Percentiles rank a stretch among this genome's conserved stretches.
These are phyloP conservation scores for Tylopilus vinaceipallidus DNA, from an alignment of 768 basidiomycete genomes.

Conservation along the genomic window DNA sequence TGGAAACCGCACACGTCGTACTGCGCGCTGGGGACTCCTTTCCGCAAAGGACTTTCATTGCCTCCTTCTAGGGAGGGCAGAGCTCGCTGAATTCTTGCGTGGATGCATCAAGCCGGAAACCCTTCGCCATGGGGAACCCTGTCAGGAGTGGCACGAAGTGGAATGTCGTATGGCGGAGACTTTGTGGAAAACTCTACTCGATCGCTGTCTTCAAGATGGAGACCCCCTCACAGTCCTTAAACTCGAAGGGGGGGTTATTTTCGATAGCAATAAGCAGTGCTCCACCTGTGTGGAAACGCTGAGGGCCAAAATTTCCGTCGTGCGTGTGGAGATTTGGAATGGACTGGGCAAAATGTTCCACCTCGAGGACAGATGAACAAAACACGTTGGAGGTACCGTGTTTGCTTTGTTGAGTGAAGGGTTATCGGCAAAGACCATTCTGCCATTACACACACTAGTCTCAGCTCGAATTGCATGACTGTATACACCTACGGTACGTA, in stretches of 20 bases:
- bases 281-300: not conserved
- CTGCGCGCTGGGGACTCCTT: slow-evolving; percentile 27
- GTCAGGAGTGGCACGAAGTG: too few relatives aligned
- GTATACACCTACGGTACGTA: too few relatives aligned
- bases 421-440: too few relatives aligned
- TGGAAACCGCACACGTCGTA: slow-evolving; percentile 5
- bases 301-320: not conserved
- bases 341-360: slow-evolving; percentile 5
- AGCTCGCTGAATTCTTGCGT: not conserved
- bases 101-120: not conserved
- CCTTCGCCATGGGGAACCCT: not conserved
- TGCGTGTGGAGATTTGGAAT: slow-evolving; percentile 4
- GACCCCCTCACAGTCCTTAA: slow-evolving; percentile 7
- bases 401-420: too few relatives aligned
- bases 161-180: not conserved
- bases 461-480: too few relatives aligned
- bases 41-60: slow-evolving; percentile 15
- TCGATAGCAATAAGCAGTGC: not conserved
- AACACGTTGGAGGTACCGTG: too few relatives aligned
- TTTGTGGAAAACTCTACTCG: not conserved
- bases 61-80: slow-evolving; percentile 15
- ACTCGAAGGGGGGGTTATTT: too few relatives aligned
- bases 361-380: slow-evolving; percentile 1
- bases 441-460: too few relatives aligned
- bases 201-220: not conserved